Base-by-base conservation (phyloP, 345 rosid species). In the Citrus reticulata region DNA sequence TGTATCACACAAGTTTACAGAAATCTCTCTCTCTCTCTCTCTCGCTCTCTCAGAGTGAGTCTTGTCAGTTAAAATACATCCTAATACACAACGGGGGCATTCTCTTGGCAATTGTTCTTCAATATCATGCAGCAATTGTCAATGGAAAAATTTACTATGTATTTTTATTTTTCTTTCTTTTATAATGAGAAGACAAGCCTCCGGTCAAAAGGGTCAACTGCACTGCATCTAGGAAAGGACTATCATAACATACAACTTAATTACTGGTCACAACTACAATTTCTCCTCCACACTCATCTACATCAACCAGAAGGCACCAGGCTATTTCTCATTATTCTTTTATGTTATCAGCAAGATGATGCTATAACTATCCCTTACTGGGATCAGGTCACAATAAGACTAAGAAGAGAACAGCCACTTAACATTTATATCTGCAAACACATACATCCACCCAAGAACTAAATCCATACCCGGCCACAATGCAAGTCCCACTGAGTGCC, bases 161-260 rank as follows among this genome's bases (percentile, higher is more conserved):
- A 22, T 25, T 75, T 57, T 20, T 37, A 25, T 30, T 25, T 65
- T 71, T 22, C 42, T 22, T 22, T 59, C 68, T 29, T 40, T 27
- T 70, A 67, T 60, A 64, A 54, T 32, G 40, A 71, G 60, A 16
- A 64, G 24, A 25, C 42, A 80, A 9, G 72, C 27, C 42, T 65
- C 78, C 64, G 9, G 61, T 66, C 72, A 77, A 59, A 29, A 80
- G 29, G 75, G 46, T 77, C 74, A 72, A 73, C 9, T 6, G 59
- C 37, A 17, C 32, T 68, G 68, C 57, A 76, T 78, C 82, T 84
- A 73, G 73, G n/a, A 22, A 68, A 73, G 73, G 60, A 78, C 57
- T 66, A 66, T 30, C 54, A 35, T 59, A 51, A 72, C 63, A 66
- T 30, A 71, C 61, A 30, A 67, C 73, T 79, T 77, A 39, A 58